A percentile compares a stretch with the other conserved stretches of the same genome.
Evolutionary conservation across 345 rosid genomes (phyloP).

Genomic region (Noccaea bulbosa): DNA sequence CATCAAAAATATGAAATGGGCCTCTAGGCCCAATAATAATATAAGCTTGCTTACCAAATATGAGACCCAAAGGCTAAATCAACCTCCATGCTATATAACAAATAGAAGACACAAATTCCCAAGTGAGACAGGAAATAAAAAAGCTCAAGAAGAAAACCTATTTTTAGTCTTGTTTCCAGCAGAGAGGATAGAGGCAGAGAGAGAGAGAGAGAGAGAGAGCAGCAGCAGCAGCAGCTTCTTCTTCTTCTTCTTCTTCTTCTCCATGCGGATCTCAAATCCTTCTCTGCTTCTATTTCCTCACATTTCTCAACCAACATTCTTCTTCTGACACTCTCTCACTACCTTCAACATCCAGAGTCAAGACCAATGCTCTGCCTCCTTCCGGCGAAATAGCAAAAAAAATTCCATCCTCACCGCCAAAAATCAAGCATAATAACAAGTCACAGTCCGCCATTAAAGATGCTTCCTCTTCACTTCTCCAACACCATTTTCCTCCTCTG

Average conservation of each 20-base stretch:
- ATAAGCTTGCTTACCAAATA: neutral
- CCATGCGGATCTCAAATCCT: slow-evolving; percentile 24
- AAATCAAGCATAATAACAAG: neutral
- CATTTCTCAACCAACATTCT: slow-evolving; percentile 42
- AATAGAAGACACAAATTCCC: slow-evolving; percentile 9
- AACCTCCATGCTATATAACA: slow-evolving; percentile 2
- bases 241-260: slow-evolving; percentile 15
- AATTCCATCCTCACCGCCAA: slow-evolving; percentile 14
- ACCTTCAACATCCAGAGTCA: neutral
- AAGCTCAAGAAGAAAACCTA: slow-evolving; percentile 21
- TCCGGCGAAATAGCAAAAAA: neutral
- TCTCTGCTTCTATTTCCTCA: slow-evolving; percentile 28
- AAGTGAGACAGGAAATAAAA: slow-evolving; percentile 7
- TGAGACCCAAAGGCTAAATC: neutral
- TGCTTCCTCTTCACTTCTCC: slow-evolving; percentile 43
- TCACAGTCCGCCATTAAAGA: slow-evolving; percentile 43
- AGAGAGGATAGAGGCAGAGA: slow-evolving; percentile 34
- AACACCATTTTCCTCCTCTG: slow-evolving; percentile 49
- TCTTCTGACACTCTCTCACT: slow-evolving; percentile 29
- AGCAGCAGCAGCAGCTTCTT: slow-evolving; percentile 15
- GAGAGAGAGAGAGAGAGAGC: neutral
- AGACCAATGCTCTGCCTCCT: slow-evolving; percentile 13
- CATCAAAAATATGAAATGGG: too few species aligned
- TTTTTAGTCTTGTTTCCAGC: slow-evolving; percentile 20
- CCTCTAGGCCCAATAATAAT: neutral